Evolutionary conservation across 371 early-diverging fungal genomes (phyloP), one percentile per base, ranked within the genome.

Genomic region (Actinomucor elegans): DNA sequence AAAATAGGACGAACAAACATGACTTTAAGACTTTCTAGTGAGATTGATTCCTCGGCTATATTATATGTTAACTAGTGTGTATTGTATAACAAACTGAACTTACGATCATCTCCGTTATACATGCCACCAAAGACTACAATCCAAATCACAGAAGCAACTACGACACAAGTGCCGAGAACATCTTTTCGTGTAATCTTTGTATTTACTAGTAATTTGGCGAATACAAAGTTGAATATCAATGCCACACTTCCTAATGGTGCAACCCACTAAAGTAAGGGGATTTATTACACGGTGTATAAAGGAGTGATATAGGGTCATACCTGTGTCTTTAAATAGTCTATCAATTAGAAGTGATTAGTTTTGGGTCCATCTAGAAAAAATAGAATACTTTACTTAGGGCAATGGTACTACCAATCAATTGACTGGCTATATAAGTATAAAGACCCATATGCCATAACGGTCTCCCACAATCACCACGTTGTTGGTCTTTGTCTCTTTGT

Each of bases 311-410:
- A 40, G 20, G 23, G 40, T 23, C 40, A 40, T 71, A 65, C 75
- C 60, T 85, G 85, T n/a, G 86, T 82, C 59, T 85, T 85, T 32
- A 88, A 71, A 58, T 79, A 85, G 59, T 88, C 87, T 84, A 71
- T 17, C 15, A 61, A 42, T 45, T 11, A 54, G 20, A 20, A 23
- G 14, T 27, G 32, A 23, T 29, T 3, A 53, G 29, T 24, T 18
- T 37, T 24, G 12, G 10, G n/a, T n/a, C n/a, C n/a, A n/a, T n/a
- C n/a, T n/a, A 23, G 15, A 8, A 28, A 21, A 40, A 36, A 26
- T 27, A 59, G 74, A n/a, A n/a, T n/a, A n/a, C n/a, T n/a, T 64
- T 79, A 86, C 86, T 82, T 14, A 86, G 48, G 11, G 88, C 88
- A 41, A 84, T 75, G n/a, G 86, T 83, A 24, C 81, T 84, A 40